Conservation (phyloP, 768 basidiomycete genomes). For the Leccinum barrowsii region DNA sequence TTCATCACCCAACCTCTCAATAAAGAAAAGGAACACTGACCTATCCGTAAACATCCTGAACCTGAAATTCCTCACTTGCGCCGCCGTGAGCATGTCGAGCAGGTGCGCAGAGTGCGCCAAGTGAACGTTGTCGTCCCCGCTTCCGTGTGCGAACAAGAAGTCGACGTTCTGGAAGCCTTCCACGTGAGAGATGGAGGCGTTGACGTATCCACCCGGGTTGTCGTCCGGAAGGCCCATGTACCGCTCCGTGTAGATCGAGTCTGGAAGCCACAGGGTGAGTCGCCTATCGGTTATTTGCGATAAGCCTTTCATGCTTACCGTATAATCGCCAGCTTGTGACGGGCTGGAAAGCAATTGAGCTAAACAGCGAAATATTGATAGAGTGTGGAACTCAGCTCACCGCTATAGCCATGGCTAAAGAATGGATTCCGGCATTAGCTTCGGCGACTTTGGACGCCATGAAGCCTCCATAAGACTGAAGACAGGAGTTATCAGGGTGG, state of each 20-base stretch:
- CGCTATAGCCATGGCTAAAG: constrained; percentile 87
- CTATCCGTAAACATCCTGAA: constrained; percentile 99
- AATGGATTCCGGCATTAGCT: constrained; percentile 84
- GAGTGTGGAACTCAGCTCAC: constrained; percentile 41
- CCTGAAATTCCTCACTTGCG: constrained; percentile 66
- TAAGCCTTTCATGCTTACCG: constrained; percentile 39
- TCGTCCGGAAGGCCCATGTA: constrained; percentile 85
- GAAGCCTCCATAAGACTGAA: constrained; percentile 92
- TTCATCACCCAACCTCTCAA: constrained; percentile 6
- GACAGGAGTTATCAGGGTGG: background rate
- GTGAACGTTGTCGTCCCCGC: constrained; percentile 97
- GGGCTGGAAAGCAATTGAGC: constrained; percentile 43
- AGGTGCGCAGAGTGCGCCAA: constrained; percentile 87
- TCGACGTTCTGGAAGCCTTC: constrained; percentile 79
- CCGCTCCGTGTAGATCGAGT: constrained; percentile 95
- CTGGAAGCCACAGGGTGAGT: constrained; percentile 35
- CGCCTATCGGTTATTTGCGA: background rate
- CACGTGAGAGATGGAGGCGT: constrained; percentile 84
- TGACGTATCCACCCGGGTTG: constrained; percentile 86
- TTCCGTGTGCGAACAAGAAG: constrained; percentile 88
- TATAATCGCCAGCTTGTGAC: constrained; percentile 86
- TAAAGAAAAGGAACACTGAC: constrained; percentile 37
- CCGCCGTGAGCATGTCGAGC: constrained; percentile 88
- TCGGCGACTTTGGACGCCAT: constrained; percentile 93
- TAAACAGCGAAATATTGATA: constrained; percentile 7